Base-by-base conservation (phyloP, 2,329 filamentous ascomycete species). In the Penicillium sp. region DNA sequence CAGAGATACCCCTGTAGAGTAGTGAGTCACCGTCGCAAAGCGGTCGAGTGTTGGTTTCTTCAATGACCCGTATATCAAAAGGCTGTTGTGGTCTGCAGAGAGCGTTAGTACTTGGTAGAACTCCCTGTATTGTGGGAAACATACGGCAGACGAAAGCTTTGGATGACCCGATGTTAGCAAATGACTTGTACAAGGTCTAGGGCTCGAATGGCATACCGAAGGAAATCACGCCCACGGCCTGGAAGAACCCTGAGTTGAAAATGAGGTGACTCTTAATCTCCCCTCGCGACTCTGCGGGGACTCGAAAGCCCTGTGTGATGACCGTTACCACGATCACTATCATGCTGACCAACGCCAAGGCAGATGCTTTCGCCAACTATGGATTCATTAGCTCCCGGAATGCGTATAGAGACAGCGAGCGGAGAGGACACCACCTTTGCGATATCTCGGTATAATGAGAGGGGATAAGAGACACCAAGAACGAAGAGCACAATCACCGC, bases 211-310 rank as follows among this genome's bases (percentile, higher is more conserved):
- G 62, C 85, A 51, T 82, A 95, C 91, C 93, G 76, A 99, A 99
- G 4, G 95, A 98, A 69, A 99, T 99, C 19, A 99, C 94, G 35
- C 95, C 95, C 70, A 99, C 93, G 25, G 95, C 94, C 77, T 98
- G 93, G 72, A 98, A 96, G 60, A 99, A 88, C 52, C 94, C 95
- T 28, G 84, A 83, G 71, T 96, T 96, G 68, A 98, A 83, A n/a
- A 89, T 86, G 59, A 97, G 79, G 40, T 88, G 85, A 58, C 84
- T 86, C 64, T 83, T 85, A 58, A 97, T 86, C 30, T 86, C 83
- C 2, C 95, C 95, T 65, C 87, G 85, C 16, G 87, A 83, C 55
- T 92, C 89, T 26, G 83, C 72, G 5, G 93, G 90, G 11, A 93
- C 90, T 58, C 90, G 81, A 58, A 89, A 83, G 3, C 92, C 90